Evolutionary conservation across 805 yeast genomes (phyloP).

Genomic region (Schwanniomyces vanrijiae): DNA sequence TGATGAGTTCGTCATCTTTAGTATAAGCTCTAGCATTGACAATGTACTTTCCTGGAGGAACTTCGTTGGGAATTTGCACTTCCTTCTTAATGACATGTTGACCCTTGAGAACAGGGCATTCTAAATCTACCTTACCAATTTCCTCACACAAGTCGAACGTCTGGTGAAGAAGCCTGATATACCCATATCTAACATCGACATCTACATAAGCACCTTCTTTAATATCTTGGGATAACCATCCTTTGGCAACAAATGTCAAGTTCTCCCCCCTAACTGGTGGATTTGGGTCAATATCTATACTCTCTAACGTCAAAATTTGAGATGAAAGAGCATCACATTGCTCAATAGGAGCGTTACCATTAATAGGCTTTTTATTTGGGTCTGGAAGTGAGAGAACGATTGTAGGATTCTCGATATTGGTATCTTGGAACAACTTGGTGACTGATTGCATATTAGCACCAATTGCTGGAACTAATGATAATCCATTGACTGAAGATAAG

Average conservation of each 20-base stretch:
- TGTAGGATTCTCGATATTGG: slow-evolving; percentile 3
- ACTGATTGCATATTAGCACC: slow-evolving; percentile 12
- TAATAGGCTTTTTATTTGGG: slow-evolving; percentile 65
- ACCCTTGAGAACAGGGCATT: slow-evolving; percentile 81
- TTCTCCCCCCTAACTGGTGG: slow-evolving; percentile 89
- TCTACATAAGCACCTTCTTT: slow-evolving; percentile 92
- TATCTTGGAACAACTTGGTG: slow-evolving; percentile 6
- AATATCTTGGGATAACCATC: slow-evolving; percentile 53
- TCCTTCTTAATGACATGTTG: slow-evolving; percentile 60
- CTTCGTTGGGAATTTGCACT: slow-evolving; percentile 85
- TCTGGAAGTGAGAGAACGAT: slow-evolving; percentile 17
- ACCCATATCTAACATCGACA: slow-evolving; percentile 90
- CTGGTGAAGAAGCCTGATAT: slow-evolving; percentile 81
- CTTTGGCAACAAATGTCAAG: slow-evolving; percentile 76
- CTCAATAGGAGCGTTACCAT: slow-evolving; percentile 85
- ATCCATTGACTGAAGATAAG: slow-evolving; percentile 15
- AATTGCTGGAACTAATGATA: slow-evolving; percentile 20
- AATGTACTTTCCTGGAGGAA: slow-evolving; percentile 91
- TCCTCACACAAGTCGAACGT: slow-evolving; percentile 94
- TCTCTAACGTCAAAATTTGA: slow-evolving; percentile 64
- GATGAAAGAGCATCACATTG: slow-evolving; percentile 66
- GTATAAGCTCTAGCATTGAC: slow-evolving; percentile 91
- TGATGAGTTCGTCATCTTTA: slow-evolving; percentile 72
- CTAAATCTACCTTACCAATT: slow-evolving; percentile 75
- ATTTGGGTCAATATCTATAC: slow-evolving; percentile 69